Percentiles rank a stretch among this genome's conserved stretches.
These are phyloP conservation scores for Sutorius australiensis DNA, from an alignment of 768 basidiomycete species.

Conservation along the genomic window DNA sequence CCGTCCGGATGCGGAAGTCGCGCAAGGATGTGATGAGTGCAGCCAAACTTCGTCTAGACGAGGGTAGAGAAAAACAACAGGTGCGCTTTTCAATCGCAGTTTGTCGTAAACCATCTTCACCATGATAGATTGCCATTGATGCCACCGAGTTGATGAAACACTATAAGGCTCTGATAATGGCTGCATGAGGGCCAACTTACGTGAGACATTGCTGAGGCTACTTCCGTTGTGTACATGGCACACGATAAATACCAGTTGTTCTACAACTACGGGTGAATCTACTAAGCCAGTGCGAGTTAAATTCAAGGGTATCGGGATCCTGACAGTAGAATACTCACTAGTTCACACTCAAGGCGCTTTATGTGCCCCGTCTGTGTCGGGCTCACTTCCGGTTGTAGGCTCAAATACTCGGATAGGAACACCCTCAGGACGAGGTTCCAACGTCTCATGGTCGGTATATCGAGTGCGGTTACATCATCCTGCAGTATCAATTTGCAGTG, in stretches of 20 bases:
- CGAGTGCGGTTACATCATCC: constrained; percentile 88
- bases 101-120: not conserved
- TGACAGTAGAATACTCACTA: constrained; percentile 36
- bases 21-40: constrained; percentile 33
- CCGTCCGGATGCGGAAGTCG: constrained; percentile 30
- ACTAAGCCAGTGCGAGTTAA: constrained; percentile 15
- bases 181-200: constrained; percentile 11
- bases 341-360: constrained; percentile 41
- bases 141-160: constrained; percentile 39
- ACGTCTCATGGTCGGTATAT: constrained; percentile 77
- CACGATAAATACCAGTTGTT: not conserved
- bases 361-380: constrained; percentile 27
- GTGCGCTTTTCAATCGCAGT: constrained; percentile 14
- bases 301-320: not conserved
- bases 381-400: constrained; percentile 50
- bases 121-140: constrained; percentile 34
- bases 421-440: constrained; percentile 90
- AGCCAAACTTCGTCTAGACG: constrained; percentile 33
- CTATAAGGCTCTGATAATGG: constrained; percentile 37
- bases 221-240: not conserved
- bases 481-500: constrained; percentile 29
- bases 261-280: constrained; percentile 8
- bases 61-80: constrained; percentile 38
- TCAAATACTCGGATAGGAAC: constrained; percentile 87
- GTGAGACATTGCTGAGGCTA: not conserved